A percentile compares a stretch with the other conserved stretches of the same genome.
Evolutionary conservation across 2,329 filamentous ascomycete species (phyloP).

Genomic region (Trichoderma sp.): DNA sequence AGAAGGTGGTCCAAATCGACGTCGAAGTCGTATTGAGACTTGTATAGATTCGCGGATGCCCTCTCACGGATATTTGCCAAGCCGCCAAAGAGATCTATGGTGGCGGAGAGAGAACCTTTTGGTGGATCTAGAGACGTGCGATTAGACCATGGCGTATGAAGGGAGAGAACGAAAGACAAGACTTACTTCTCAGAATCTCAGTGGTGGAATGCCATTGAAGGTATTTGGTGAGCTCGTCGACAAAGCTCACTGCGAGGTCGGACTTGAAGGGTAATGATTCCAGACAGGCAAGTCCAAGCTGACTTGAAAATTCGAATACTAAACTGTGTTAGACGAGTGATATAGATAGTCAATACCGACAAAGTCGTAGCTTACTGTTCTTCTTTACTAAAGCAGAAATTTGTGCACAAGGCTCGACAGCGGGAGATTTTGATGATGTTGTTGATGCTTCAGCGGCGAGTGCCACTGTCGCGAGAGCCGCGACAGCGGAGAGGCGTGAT

Average conservation of each 20-base stretch:
- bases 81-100: constrained; percentile 17
- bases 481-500: constrained; percentile 6
- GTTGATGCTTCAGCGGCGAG: neutral
- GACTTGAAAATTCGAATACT: neutral
- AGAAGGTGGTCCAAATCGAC: constrained; percentile 5
- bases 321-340: neutral
- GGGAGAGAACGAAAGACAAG: neutral
- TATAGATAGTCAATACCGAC: neutral
- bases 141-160: neutral
- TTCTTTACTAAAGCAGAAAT: neutral
- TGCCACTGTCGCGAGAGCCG: neutral
- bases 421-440: neutral
- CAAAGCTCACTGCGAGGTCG: neutral
- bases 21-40: constrained; percentile 16
- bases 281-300: constrained; percentile 8
- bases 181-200: constrained; percentile 15
- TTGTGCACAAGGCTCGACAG: constrained; percentile 5
- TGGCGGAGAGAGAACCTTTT: neutral
- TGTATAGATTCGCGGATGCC: neutral
- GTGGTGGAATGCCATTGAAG: constrained; percentile 20
- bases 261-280: constrained; percentile 19
- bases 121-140: constrained; percentile 9
- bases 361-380: neutral
- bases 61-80: constrained; percentile 3
- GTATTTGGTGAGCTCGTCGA: constrained; percentile 17